Conservation (phyloP, 371 early-diverging fungal species). For the Saksenaea oblongispora region DNA sequence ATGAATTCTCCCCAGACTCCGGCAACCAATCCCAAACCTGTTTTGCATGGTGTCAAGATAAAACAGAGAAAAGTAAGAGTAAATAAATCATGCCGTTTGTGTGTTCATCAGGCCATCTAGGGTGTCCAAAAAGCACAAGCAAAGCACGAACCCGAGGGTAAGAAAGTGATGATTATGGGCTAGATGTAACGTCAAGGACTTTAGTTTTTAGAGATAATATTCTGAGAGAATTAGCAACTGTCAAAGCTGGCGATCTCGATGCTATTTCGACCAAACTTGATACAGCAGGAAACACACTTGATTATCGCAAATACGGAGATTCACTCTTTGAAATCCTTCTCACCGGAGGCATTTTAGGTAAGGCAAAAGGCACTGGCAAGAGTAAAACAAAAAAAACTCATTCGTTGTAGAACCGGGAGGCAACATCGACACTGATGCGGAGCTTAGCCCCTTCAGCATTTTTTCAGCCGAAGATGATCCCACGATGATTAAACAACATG, state of each 20-base stretch:
- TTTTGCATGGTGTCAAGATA: slow-evolving; percentile 83
- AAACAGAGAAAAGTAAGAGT: slow-evolving; percentile 71
- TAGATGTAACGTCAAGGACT: background rate
- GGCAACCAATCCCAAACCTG: slow-evolving; percentile 60
- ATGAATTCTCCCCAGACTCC: slow-evolving; percentile 65
- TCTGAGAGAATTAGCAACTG: slow-evolving; percentile 60
- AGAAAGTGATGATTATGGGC: slow-evolving; percentile 6
- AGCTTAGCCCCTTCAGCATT: slow-evolving; percentile 84
- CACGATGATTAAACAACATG: slow-evolving; percentile 72
- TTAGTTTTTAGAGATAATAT: slow-evolving; percentile 76
- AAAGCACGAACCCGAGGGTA: slow-evolving; percentile 84
- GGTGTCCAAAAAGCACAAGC: slow-evolving; percentile 84
- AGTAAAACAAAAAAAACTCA: background rate
- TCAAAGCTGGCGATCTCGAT: slow-evolving; percentile 71
- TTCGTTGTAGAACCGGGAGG: slow-evolving; percentile 86
- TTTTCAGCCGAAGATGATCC: slow-evolving; percentile 74
- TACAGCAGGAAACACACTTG: slow-evolving; percentile 82
- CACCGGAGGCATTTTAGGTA: slow-evolving; percentile 88
- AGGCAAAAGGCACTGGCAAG: slow-evolving; percentile 8
- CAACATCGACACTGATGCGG: slow-evolving; percentile 77
- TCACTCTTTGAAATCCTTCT: slow-evolving; percentile 90
- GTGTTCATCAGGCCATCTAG: slow-evolving; percentile 34
- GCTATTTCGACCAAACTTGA: slow-evolving; percentile 77
- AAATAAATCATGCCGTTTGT: background rate
- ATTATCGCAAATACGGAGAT: slow-evolving; percentile 93